Base-by-base conservation (phyloP, 768 basidiomycete genomes). In the Pulveroboletus sp. region DNA sequence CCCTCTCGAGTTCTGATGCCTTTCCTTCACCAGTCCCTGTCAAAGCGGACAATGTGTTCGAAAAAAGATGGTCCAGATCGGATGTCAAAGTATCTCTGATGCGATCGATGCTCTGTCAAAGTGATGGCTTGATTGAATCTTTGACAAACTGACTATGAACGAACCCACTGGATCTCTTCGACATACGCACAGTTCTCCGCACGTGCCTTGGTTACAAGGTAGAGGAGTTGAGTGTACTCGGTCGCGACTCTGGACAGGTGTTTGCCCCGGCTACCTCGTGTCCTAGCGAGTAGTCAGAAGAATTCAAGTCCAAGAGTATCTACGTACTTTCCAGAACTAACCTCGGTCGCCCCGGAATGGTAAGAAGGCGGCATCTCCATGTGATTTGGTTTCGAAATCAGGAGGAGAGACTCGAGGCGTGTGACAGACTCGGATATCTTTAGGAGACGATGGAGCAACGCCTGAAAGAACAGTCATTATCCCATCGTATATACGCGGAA, bases 401-500 rank as follows among this genome's bases (percentile, higher is more conserved):
- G 71, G 15, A 98, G 76, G 21, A 99, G 76, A 6, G 82, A 84
- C 66, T 99, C 96, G 5, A 97, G 79, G 44, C 96, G 83, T 11
- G 82, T 79, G 15, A 95, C 79, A 14, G 90, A 91, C 59, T 98
- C 96, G 26, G 94, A 93, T 40, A 98, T 84, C 68, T 92, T 92
- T 54, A 97, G 78, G 5, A 98, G 77, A 11, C 94, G 76, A 57
- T 94, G 86, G 17, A 98, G 76, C 41, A 94, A 71, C 0, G 88
- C 82, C 92, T 93, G 58, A 49, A 46, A 39, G 35, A 48, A 51
- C 47, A 5, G 41, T 17, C 49, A 43, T 50, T 42, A 39, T 47
- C 43, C 32, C 4, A 38, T 30, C 17, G 21, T 17, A 42, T 21
- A 15, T 24, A n/a, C n/a, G 21, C 18, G 28, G 41, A 10, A 43